A percentile compares a stretch with the other conserved stretches of the same genome.
Evolutionary conservation across 495 filamentous ascomycete species (phyloP).

Genomic region (Aspergillus funiculosus): DNA sequence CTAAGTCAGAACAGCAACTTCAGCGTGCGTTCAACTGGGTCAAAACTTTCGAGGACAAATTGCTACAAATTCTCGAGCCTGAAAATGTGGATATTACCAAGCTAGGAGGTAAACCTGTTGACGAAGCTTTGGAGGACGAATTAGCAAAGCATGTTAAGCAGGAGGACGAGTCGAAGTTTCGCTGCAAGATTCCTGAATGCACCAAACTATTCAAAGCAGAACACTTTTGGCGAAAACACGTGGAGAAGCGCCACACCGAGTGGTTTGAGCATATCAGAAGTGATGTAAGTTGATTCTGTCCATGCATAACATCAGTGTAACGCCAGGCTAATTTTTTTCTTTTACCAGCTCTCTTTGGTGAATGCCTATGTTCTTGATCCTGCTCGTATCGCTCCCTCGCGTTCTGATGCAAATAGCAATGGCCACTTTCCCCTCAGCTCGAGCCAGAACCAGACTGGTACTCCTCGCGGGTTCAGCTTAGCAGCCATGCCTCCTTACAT

Average conservation of each 20-base stretch:
- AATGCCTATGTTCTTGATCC: slow-evolving; percentile 93
- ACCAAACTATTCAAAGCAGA: slow-evolving; percentile 96
- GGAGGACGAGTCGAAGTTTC: slow-evolving; percentile 92
- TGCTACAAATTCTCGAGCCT: slow-evolving; percentile 84
- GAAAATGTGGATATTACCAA: slow-evolving; percentile 79
- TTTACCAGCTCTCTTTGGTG: slow-evolving; percentile 68
- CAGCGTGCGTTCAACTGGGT: slow-evolving; percentile 98
- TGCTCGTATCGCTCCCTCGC: slow-evolving; percentile 82
- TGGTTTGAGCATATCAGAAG: slow-evolving; percentile 76
- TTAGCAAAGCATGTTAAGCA: slow-evolving; percentile 85
- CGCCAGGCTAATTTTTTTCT: slow-evolving; percentile 11
- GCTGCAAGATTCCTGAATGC: slow-evolving; percentile 94
- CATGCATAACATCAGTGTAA: slow-evolving; percentile 15
- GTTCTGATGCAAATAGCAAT: slow-evolving; percentile 95
- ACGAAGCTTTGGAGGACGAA: slow-evolving; percentile 84
- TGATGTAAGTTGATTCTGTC: slow-evolving; percentile 57
- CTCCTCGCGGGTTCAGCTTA: slow-evolving; percentile 87
- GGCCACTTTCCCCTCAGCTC: slow-evolving; percentile 83
- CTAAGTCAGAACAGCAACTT: slow-evolving; percentile 83
- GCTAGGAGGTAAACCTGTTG: slow-evolving; percentile 79
- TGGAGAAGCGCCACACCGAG: slow-evolving; percentile 90
- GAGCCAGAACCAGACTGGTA: slow-evolving; percentile 69
- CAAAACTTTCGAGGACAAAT: slow-evolving; percentile 96
- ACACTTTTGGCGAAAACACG: slow-evolving; percentile 93
- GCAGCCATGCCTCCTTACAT: slow-evolving; percentile 56